These are phyloP conservation scores for Vitis hybrid DNA, from an alignment of 177 flowering plant species.

Conservation along the genomic window DNA sequence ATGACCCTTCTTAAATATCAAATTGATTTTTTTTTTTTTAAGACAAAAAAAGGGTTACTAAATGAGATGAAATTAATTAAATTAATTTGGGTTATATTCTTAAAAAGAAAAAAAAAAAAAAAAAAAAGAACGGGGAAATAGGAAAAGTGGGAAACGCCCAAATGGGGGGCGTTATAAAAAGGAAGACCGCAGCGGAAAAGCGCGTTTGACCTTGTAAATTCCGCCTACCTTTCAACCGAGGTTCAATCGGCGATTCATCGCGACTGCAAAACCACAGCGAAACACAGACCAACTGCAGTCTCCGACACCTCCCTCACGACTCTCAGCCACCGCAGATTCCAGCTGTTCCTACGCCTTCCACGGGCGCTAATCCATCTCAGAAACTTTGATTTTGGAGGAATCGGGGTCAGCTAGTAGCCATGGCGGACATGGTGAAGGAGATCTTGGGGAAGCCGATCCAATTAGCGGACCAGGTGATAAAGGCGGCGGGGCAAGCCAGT, in stretches of 20 bases:
- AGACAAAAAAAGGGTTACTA: no score
- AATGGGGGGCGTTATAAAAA: background rate
- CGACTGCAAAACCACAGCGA: background rate
- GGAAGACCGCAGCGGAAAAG: background rate
- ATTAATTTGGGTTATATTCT: no score
- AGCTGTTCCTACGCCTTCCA: constrained; percentile 6
- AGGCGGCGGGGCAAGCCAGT: constrained; percentile 45
- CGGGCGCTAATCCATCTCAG: background rate
- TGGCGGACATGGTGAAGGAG: constrained; percentile 53
- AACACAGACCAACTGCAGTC: background rate
- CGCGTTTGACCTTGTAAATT: constrained; percentile 29
- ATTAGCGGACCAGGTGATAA: constrained; percentile 48
- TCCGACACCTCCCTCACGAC: background rate
- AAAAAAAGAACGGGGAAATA: no score
- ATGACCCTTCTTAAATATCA: no score
- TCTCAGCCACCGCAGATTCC: background rate
- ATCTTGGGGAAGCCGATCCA: constrained; percentile 55
- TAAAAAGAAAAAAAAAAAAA: no score
- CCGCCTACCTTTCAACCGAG: constrained; percentile 7
- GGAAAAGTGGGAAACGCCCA: background rate
- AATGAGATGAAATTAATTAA: no score
- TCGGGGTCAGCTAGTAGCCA: constrained; percentile 9
- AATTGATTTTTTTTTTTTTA: no score
- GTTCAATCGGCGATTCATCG: background rate
- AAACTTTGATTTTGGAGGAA: background rate